Conservation (phyloP, 2,329 filamentous ascomycete species). For the Aspergillus aculeatinus region DNA sequence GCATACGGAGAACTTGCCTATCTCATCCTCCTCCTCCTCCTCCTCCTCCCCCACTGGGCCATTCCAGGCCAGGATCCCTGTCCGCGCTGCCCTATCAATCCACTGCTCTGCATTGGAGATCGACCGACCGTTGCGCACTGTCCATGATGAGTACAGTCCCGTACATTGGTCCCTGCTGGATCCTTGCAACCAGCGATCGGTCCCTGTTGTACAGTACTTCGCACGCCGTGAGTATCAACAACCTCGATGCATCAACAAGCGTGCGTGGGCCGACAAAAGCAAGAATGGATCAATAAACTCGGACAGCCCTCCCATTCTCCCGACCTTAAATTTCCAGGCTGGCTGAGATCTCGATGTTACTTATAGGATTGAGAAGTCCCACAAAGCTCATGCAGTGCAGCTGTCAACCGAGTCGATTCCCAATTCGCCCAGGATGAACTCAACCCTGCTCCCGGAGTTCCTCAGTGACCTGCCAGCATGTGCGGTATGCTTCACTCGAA, state of each 20-base stretch:
- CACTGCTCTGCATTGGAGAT: not conserved
- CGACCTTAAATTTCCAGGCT: not conserved
- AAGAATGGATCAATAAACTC: not conserved
- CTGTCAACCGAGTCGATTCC: not conserved
- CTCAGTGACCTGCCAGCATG: constrained; percentile 2
- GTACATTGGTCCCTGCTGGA: not conserved
- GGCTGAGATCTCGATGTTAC: not conserved
- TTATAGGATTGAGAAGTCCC: not conserved
- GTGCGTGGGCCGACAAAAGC: not conserved
- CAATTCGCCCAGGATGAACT: constrained; percentile 1
- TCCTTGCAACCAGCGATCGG: too few species aligned
- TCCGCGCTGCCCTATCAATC: not conserved
- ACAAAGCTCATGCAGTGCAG: not conserved
- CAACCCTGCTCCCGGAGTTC: not conserved
- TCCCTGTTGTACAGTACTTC: not conserved
- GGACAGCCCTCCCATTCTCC: too few species aligned
- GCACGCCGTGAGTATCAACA: not conserved
- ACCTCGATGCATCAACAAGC: not conserved
- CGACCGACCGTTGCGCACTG: not conserved
- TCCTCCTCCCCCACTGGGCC: not conserved
- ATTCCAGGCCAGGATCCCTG: not conserved
- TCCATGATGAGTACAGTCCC: not conserved
- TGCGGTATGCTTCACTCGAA: constrained; percentile 2
- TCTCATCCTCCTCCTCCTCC: not conserved
- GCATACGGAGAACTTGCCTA: not conserved